Conservation (phyloP, 2,329 filamentous ascomycete genomes). For the Phialophora verrucosa region DNA sequence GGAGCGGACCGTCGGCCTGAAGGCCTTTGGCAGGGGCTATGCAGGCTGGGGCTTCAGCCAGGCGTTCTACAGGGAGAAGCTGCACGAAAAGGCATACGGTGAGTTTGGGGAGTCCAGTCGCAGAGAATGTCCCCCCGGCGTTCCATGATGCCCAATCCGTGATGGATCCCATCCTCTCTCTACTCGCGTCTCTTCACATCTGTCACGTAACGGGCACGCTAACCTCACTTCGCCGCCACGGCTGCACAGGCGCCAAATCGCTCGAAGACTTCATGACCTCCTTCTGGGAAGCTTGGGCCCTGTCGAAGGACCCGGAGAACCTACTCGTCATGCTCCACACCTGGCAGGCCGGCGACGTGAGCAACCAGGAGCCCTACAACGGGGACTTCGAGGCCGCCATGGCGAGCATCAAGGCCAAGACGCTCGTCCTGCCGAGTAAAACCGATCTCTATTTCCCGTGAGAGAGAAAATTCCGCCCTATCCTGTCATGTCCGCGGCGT, state of each 20-base stretch:
- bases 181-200: too few species aligned
- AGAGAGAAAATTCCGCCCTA: slow-evolving; percentile 38
- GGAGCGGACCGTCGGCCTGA: slow-evolving; percentile 64
- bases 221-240: neutral
- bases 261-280: slow-evolving; percentile 75
- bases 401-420: slow-evolving; percentile 72
- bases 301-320: slow-evolving; percentile 72
- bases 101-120: neutral
- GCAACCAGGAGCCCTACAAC: slow-evolving; percentile 70
- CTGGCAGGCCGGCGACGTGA: slow-evolving; percentile 77
- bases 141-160: too few species aligned
- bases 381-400: slow-evolving; percentile 70
- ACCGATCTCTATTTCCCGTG: slow-evolving; percentile 82
- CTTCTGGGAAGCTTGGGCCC: slow-evolving; percentile 78
- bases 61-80: slow-evolving; percentile 73
- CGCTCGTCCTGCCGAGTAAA: slow-evolving; percentile 71
- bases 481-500: too few species aligned
- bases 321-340: slow-evolving; percentile 75
- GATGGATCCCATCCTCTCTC: too few species aligned
- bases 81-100: slow-evolving; percentile 66
- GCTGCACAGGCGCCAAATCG: slow-evolving; percentile 61
- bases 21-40: slow-evolving; percentile 75
- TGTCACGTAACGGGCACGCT: neutral
- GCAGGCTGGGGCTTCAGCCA: slow-evolving; percentile 81
- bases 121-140: too few species aligned